Evolutionary conservation across 2,329 filamentous ascomycete species (phyloP).

Genomic region (Fusarium newnesense): DNA sequence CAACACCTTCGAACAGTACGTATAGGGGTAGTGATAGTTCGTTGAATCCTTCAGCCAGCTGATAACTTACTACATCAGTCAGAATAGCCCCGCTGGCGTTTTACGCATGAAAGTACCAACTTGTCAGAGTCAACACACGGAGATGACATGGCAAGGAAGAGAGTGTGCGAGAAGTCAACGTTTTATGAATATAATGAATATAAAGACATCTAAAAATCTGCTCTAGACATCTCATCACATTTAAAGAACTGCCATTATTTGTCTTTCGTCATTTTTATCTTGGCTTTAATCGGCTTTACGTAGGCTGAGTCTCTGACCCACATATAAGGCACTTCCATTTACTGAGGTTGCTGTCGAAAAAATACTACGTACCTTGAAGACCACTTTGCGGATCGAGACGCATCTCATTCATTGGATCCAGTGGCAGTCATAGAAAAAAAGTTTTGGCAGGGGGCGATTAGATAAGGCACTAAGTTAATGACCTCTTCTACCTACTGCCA

Average conservation of each 20-base stretch:
- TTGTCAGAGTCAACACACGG: not conserved
- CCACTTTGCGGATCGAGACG: conserved; percentile 18
- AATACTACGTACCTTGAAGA: conserved; percentile 12
- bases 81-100: conserved; percentile 10
- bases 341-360: not conserved
- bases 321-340: not conserved
- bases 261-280: not conserved
- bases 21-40: conserved; percentile 33
- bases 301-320: not conserved
- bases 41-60: conserved; percentile 36
- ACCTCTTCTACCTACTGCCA: conserved; percentile 1
- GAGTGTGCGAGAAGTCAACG: not conserved
- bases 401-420: not conserved
- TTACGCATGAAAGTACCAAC: not conserved
- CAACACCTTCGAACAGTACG: conserved; percentile 18
- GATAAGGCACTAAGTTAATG: not conserved
- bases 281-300: not conserved
- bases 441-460: conserved; percentile 21
- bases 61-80: conserved; percentile 1
- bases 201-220: not conserved
- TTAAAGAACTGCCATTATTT: not conserved
- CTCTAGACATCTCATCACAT: not conserved
- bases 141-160: not conserved
- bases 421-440: conserved; percentile 33
- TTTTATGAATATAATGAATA: conserved; percentile 21